A percentile compares a stretch with the other conserved stretches of the same genome.
Conservation (phyloP, 2,329 filamentous ascomycete genomes). For the Claviceps sp. region DNA sequence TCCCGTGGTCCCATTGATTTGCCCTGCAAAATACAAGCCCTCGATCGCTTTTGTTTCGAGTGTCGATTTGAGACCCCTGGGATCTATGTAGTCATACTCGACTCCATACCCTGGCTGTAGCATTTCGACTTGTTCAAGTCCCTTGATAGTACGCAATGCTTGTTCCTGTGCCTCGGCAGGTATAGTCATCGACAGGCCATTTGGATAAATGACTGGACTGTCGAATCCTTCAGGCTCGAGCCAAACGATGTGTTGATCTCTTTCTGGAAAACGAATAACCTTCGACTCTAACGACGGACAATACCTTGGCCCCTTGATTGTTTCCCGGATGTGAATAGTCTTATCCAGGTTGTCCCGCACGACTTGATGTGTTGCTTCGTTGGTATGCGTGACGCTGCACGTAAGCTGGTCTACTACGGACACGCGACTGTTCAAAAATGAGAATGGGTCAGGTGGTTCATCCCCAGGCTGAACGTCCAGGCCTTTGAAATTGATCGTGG, state of each 20-base stretch:
- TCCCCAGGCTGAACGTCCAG: slow-evolving; percentile 71
- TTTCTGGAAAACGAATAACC: slow-evolving; percentile 73
- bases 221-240: slow-evolving; percentile 92
- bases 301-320: slow-evolving; percentile 85
- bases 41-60: slow-evolving; percentile 86
- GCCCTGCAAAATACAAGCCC: slow-evolving; percentile 83
- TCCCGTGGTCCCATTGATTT: slow-evolving; percentile 96
- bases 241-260: slow-evolving; percentile 80
- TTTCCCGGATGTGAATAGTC: slow-evolving; percentile 90
- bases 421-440: slow-evolving; percentile 71
- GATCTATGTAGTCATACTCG: slow-evolving; percentile 97
- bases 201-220: slow-evolving; percentile 83
- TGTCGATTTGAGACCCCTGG: slow-evolving; percentile 72
- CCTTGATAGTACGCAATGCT: slow-evolving; percentile 74
- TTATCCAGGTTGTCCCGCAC: slow-evolving; percentile 86
- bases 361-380: slow-evolving; percentile 66
- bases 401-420: slow-evolving; percentile 67
- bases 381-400: slow-evolving; percentile 85
- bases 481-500: slow-evolving; percentile 64
- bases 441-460: slow-evolving; percentile 78
- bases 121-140: slow-evolving; percentile 82
- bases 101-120: slow-evolving; percentile 92
- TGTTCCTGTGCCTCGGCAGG: slow-evolving; percentile 76
- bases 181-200: slow-evolving; percentile 94
- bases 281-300: slow-evolving; percentile 95